phyloP scores from a whole-genome alignment of 225 moss, liverwort and hornwort genomes.

The Bryoerythrophyllum caledonicum region DNA sequence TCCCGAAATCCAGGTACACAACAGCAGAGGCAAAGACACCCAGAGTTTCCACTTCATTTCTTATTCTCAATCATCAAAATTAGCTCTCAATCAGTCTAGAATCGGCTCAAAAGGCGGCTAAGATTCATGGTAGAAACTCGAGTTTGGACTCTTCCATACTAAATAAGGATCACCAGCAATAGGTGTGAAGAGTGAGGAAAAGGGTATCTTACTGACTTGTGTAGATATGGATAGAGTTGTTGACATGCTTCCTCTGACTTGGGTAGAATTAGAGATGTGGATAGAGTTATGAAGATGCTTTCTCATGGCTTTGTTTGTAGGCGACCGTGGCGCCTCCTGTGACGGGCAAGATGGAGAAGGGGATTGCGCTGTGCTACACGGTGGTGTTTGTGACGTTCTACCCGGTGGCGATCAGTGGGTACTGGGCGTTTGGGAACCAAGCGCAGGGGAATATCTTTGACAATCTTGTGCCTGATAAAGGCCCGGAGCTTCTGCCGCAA shows the following conservation, averaged over 20 bases:
- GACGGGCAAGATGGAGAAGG: constrained; percentile 62
- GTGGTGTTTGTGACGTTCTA: constrained; percentile 57
- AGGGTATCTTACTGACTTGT: too few species aligned
- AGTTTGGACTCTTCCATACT: neutral
- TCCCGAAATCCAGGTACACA: constrained; percentile 61
- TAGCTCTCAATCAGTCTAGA: too few species aligned
- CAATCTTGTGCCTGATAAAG: constrained; percentile 40
- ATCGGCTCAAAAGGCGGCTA: too few species aligned
- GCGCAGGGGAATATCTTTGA: constrained; percentile 54
- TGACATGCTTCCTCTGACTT: too few species aligned
- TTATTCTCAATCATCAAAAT: too few species aligned
- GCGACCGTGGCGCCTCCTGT: constrained; percentile 63
- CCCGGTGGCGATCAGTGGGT: constrained; percentile 59
- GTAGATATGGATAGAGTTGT: too few species aligned
- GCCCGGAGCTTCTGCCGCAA: constrained; percentile 44
- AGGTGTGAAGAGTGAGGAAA: too few species aligned
- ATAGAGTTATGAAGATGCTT: neutral
- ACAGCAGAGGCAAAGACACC: too few species aligned
- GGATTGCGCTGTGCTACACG: constrained; percentile 55
- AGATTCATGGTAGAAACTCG: neutral
- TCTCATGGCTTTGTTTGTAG: constrained; percentile 19
- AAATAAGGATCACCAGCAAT: neutral
- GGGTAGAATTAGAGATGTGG: too few species aligned
- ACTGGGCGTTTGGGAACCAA: constrained; percentile 62
- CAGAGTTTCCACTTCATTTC: too few species aligned